phyloP scores from a whole-genome alignment of 306 rosid genomes.

The Malus sieversii region DNA sequence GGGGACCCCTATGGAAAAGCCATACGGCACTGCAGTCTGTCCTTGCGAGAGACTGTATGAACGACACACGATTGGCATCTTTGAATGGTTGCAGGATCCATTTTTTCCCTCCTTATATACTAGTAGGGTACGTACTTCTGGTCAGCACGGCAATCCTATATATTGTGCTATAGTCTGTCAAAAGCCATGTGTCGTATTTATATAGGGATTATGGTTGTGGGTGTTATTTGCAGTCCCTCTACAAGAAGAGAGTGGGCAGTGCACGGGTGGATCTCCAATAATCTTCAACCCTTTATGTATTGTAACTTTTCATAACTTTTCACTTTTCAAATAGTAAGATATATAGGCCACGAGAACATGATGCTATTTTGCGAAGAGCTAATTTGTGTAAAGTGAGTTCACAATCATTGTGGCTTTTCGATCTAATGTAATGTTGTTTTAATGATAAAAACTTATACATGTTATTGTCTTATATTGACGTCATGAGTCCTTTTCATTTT shows the following conservation, averaged over 20 bases:
- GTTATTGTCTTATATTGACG: too few relatives aligned
- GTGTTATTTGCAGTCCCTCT: background rate
- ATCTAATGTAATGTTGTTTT: background rate
- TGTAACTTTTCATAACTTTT: background rate
- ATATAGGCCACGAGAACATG: background rate
- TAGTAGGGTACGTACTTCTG: constrained; percentile 11
- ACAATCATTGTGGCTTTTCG: too few relatives aligned
- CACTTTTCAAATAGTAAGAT: background rate
- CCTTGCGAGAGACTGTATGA: background rate
- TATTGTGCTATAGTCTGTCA: background rate
- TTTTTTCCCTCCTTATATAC: background rate
- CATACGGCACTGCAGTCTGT: constrained; percentile 43
- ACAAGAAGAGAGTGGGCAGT: background rate
- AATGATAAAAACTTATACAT: too few relatives aligned
- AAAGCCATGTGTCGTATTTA: background rate
- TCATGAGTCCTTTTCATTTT: too few relatives aligned
- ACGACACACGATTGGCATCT: constrained; percentile 50
- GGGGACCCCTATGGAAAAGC: constrained; percentile 29
- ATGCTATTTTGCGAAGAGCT: background rate
- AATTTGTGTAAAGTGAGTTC: too few relatives aligned
- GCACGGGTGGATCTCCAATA: background rate
- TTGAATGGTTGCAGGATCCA: constrained; percentile 25
- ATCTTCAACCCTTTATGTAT: background rate
- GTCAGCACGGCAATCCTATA: constrained; percentile 23
- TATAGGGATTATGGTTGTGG: background rate